These are phyloP conservation scores for Carex arenaria DNA, from an alignment of 202 grass and related monocot genomes.

Conservation along the genomic window DNA sequence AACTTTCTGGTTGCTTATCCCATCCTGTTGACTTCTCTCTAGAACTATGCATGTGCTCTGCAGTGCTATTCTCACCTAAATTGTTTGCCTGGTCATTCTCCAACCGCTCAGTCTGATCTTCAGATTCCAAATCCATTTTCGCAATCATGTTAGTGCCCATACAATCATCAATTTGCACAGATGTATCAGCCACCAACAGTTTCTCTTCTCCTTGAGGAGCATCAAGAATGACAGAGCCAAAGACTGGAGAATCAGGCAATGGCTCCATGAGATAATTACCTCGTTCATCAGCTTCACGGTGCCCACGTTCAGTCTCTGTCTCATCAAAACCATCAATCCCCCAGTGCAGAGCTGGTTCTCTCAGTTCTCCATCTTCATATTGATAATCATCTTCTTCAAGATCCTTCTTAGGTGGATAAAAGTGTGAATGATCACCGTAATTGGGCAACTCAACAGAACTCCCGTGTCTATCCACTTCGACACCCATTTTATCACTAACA, in stretches of 20 bases:
- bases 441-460: not conserved
- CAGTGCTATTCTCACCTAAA: conserved; percentile 34
- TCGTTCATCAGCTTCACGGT: conserved; percentile 34
- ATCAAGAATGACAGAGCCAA: conserved; percentile 23
- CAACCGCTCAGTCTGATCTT: not conserved
- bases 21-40: conserved; percentile 62
- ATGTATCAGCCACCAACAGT: conserved; percentile 17
- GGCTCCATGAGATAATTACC: conserved; percentile 36
- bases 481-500: not conserved
- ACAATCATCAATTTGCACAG: conserved; percentile 17
- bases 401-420: conserved; percentile 26
- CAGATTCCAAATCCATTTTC: conserved; percentile 19
- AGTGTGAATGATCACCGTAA: not conserved
- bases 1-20: conserved; percentile 60
- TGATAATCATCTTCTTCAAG: conserved; percentile 90
- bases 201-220: conserved; percentile 4
- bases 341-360: conserved; percentile 61
- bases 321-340: conserved; percentile 44
- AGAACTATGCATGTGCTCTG: conserved; percentile 33
- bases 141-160: conserved; percentile 12
- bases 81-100: conserved; percentile 14
- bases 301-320: conserved; percentile 32
- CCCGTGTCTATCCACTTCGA: not conserved
- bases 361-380: conserved; percentile 94
- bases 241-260: conserved; percentile 6